phyloP scores from a whole-genome alignment of 495 filamentous ascomycete genomes.

The Xylaria castorea region DNA sequence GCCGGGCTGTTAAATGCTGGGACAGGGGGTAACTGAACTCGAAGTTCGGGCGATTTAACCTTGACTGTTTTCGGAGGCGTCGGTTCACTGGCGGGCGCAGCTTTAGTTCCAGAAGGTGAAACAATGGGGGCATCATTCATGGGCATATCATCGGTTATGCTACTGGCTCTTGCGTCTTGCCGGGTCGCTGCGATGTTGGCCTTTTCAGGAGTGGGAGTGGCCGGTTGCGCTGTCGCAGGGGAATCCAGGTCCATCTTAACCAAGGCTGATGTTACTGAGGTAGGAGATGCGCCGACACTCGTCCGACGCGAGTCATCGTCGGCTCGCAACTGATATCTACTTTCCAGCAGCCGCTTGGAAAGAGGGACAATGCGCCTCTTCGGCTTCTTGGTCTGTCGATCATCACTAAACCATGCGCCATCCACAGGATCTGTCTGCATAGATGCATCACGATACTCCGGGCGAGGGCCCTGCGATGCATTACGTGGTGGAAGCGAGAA shows the following conservation, averaged over 20 bases:
- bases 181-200: slow-evolving; percentile 23
- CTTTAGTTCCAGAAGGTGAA: slow-evolving; percentile 34
- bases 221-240: slow-evolving; percentile 29
- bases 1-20: slow-evolving; percentile 46
- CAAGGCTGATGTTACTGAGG: slow-evolving; percentile 31
- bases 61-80: slow-evolving; percentile 36
- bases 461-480: slow-evolving; percentile 40
- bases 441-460: slow-evolving; percentile 52
- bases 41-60: slow-evolving; percentile 52
- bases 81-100: not conserved
- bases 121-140: slow-evolving; percentile 36
- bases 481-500: slow-evolving; percentile 41
- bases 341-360: slow-evolving; percentile 55
- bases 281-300: slow-evolving; percentile 27
- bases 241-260: slow-evolving; percentile 47
- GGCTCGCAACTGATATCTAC: slow-evolving; percentile 47
- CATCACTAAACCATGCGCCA: slow-evolving; percentile 50
- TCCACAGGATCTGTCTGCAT: slow-evolving; percentile 59
- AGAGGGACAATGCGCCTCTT: slow-evolving; percentile 53
- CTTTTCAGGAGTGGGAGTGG: slow-evolving; percentile 33
- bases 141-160: slow-evolving; percentile 28
- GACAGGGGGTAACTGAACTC: slow-evolving; percentile 59
- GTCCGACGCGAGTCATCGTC: slow-evolving; percentile 45
- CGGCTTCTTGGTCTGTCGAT: slow-evolving; percentile 38
- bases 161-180: slow-evolving; percentile 13